Base-by-base conservation (phyloP, 345 rosid species). In the Nephelium lappaceum region DNA sequence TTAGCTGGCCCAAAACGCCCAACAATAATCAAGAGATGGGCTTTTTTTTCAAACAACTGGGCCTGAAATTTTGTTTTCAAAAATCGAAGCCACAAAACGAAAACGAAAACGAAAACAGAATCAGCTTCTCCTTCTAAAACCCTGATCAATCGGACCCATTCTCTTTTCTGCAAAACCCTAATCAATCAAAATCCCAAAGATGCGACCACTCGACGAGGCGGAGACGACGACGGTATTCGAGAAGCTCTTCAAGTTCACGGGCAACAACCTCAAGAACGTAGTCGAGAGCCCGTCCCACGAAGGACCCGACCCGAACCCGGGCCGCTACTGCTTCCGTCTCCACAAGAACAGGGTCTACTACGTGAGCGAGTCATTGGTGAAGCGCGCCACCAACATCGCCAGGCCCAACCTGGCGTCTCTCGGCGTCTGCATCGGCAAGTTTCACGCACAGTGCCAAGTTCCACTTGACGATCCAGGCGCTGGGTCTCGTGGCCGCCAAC, bases 251-350 rank as follows among this genome's bases (percentile, higher is more conserved):
- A 84, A 89, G 68, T 96, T 96, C 91, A 90, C 93, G 0, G 98
- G 97, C 51, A 91, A 86, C 81, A 96, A 94, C 73, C 91, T 96
- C 82, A 94, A 96, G 89, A 94, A 94, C 90, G 82, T 96, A 27
- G 93, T 96, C 18, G 97, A 91, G 69, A 91, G 89, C 78, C 97
- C 94, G 0, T 92, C 97, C 21, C 89, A 89, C 76, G 98, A 96
- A 81, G 99, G 99, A 1, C 91, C 96, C 53, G 98, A 95, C 47
- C 60, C 81, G 51, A 83, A 79, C 21, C 86, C 97, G 0, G 94
- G 95, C 19, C 92, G 94, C 23, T 93, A 94, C 84, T 96, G 99
- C 79, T 94, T 94, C 97, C 84, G 98, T 5, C 97, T 96, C 78
- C 91, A 93, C 79, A 91, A 91, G 80, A 93, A 87, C 91, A 85